Conservation (phyloP, 257 asterid species). For the Lantana camara region DNA sequence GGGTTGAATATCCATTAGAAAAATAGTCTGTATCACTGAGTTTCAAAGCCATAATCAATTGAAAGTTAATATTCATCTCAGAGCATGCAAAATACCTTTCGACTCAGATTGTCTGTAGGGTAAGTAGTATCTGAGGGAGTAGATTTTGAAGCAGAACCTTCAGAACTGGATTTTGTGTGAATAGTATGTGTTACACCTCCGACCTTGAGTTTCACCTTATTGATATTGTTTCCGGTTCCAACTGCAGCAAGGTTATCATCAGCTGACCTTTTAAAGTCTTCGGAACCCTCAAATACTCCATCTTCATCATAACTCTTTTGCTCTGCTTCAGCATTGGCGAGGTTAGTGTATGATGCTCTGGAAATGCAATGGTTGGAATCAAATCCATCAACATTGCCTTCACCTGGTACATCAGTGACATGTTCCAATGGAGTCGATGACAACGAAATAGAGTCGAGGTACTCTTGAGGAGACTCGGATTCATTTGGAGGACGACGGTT, state of each 20-base stretch:
- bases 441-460: slow-evolving; percentile 50
- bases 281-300: slow-evolving; percentile 32
- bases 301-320: slow-evolving; percentile 34
- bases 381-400: slow-evolving; percentile 39
- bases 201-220: slow-evolving; percentile 74
- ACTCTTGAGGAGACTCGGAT: slow-evolving; percentile 46
- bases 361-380: slow-evolving; percentile 29
- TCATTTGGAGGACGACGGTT: slow-evolving; percentile 56
- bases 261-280: slow-evolving; percentile 18
- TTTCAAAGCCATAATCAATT: slow-evolving; percentile 3
- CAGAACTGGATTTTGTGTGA: slow-evolving; percentile 48
- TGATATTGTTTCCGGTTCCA: slow-evolving; percentile 46
- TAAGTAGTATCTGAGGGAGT: slow-evolving; percentile 37
- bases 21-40: background rate
- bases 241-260: slow-evolving; percentile 33
- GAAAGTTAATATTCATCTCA: background rate
- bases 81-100: slow-evolving; percentile 41
- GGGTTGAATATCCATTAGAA: background rate
- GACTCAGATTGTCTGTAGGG: slow-evolving; percentile 33
- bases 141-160: slow-evolving; percentile 50
- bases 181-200: slow-evolving; percentile 81
- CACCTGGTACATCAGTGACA: slow-evolving; percentile 55
- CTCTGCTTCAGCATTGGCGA: slow-evolving; percentile 42
- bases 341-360: slow-evolving; percentile 37
- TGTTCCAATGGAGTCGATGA: slow-evolving; percentile 63